Conservation (phyloP, 176 grass and related monocot genomes). For the Pharus latifolius region DNA sequence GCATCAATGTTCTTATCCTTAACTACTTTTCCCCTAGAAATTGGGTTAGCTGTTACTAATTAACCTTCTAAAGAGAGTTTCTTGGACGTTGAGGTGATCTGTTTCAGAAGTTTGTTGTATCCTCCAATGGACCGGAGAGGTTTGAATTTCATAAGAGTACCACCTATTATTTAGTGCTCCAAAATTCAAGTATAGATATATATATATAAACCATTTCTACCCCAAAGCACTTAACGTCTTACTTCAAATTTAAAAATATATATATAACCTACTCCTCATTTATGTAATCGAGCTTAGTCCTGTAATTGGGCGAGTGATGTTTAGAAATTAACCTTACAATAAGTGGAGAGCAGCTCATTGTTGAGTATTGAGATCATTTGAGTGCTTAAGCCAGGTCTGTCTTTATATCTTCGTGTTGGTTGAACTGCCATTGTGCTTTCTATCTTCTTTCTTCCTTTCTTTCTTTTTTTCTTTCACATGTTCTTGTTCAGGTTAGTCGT, state of each 20-base stretch:
- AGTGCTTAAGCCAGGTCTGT: neutral
- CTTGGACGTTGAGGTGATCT: neutral
- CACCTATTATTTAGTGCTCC: too few relatives aligned
- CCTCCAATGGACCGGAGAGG: neutral
- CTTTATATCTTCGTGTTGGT: neutral
- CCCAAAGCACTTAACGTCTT: too few relatives aligned
- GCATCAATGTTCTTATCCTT: neutral
- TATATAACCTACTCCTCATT: neutral
- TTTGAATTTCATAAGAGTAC: neutral
- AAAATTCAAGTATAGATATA: too few relatives aligned
- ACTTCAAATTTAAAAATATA: too few relatives aligned
- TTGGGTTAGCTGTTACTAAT: neutral
- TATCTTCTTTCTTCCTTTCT: too few relatives aligned
- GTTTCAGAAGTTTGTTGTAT: slow-evolving; percentile 12
- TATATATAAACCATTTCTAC: too few relatives aligned
- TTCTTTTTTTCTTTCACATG: neutral
- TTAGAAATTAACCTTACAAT: neutral
- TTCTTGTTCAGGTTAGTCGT: neutral
- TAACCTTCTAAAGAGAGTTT: neutral
- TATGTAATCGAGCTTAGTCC: neutral
- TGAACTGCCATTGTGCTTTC: neutral
- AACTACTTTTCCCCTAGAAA: neutral
- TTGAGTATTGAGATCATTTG: neutral
- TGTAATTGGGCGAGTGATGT: neutral
- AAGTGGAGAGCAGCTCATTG: neutral